Evolutionary conservation across 129 eudicot genomes (phyloP).

Genomic region (Mikania micrantha): DNA sequence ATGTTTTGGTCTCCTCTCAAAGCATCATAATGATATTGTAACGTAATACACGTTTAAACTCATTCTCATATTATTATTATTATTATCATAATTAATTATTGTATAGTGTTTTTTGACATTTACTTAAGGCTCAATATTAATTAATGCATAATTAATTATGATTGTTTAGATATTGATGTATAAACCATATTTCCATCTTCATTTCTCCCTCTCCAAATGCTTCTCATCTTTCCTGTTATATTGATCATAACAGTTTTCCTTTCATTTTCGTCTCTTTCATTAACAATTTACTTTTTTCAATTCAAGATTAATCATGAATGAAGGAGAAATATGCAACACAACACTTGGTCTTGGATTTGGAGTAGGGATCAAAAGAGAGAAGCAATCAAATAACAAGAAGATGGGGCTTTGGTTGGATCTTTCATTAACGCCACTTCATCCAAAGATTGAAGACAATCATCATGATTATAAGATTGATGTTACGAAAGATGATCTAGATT

Average conservation of each 20-base stretch:
- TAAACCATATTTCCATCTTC: constrained; percentile 16
- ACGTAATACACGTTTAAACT: constrained; percentile 33
- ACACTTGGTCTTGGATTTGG: constrained; percentile 36
- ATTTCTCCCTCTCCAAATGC: constrained; percentile 4
- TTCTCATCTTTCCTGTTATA: constrained; percentile 24
- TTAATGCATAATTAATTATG: constrained; percentile 44
- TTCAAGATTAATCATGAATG: constrained; percentile 26
- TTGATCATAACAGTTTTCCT: background rate
- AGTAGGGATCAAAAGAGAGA: constrained; percentile 22
- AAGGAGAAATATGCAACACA: constrained; percentile 36
- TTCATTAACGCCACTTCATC: constrained; percentile 33
- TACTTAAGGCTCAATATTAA: constrained; percentile 20
- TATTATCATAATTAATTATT: constrained; percentile 29
- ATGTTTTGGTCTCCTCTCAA: constrained; percentile 27
- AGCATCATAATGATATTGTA: constrained; percentile 32
- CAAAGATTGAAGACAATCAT: constrained; percentile 20
- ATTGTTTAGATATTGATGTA: constrained; percentile 17
- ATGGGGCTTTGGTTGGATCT: constrained; percentile 42
- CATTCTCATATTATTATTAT: constrained; percentile 25
- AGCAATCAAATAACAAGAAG: constrained; percentile 22
- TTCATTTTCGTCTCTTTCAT: background rate
- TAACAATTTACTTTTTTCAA: background rate
- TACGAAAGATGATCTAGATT: constrained; percentile 24
- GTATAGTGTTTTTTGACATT: constrained; percentile 25
- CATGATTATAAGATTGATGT: constrained; percentile 5